These are phyloP conservation scores for Rhizopogon vinicolor DNA, from an alignment of 768 basidiomycete species.

Conservation along the genomic window DNA sequence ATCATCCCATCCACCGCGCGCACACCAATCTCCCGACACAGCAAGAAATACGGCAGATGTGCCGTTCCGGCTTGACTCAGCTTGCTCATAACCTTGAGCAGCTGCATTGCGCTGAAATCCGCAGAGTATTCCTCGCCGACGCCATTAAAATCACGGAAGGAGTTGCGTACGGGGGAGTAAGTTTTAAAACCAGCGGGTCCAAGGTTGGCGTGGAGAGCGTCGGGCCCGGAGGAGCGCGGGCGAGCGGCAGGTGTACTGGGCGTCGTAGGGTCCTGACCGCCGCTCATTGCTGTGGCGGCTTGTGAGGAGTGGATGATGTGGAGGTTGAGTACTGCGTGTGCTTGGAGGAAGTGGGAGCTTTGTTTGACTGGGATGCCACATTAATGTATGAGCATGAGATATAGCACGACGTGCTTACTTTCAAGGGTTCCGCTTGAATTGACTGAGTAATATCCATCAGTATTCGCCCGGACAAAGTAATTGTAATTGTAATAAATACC, in stretches of 20 bases:
- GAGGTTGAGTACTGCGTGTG: conserved; percentile 76
- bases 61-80: conserved; percentile 59
- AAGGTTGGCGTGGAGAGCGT: conserved; percentile 54
- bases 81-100: conserved; percentile 78
- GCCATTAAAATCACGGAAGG: conserved; percentile 11
- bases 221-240: conserved; percentile 32
- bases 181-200: conserved; percentile 62
- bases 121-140: conserved; percentile 45
- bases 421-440: conserved; percentile 71
- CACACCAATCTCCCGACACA: conserved; percentile 82
- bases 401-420: conserved; percentile 37
- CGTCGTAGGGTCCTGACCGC: conserved; percentile 27
- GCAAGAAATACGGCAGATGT: conserved; percentile 73
- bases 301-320: conserved; percentile 86
- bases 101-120: conserved; percentile 75
- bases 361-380: conserved; percentile 52
- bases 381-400: conserved; percentile 3
- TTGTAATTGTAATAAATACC: conserved; percentile 28
- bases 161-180: conserved; percentile 38
- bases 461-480: background rate
- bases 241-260: conserved; percentile 28
- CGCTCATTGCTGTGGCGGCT: conserved; percentile 16
- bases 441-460: conserved; percentile 36
- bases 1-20: conserved; percentile 84
- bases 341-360: conserved; percentile 81